Base-by-base conservation (phyloP, 371 early-diverging fungal species). In the Mortierella sp. region DNA sequence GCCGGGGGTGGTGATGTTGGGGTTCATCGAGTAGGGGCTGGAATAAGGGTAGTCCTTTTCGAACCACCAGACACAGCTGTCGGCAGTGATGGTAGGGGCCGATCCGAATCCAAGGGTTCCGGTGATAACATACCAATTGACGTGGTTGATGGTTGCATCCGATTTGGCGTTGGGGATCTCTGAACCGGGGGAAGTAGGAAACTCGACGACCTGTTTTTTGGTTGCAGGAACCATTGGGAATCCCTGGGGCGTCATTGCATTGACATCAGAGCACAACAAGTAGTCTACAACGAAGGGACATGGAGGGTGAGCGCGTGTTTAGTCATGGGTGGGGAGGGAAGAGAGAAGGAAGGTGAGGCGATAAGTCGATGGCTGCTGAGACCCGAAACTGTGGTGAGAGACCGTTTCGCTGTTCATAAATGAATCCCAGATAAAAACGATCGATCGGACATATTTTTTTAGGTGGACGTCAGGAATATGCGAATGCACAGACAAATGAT, bases 31-130 rank as follows among this genome's bases (percentile, higher is more conserved):
- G 61, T 86, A 88, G 29, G 88, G 89, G 29, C 67, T 71, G n/a
- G 77, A 86, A 64, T 65, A 85, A 4, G 89, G 89, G 68, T 90
- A 90, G 53, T 86, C 80, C 65, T 87, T 79, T 52, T 86, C 91
- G 74, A 89, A 89, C 86, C 88, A 87, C 76, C 76, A 86, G 39
- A 85, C 86, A 76, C 86, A 90, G 64, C 72, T 69, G 66, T 70
- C 73, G 14, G 66, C 70, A 31, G 80, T 66, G 69, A 86, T 67
- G 47, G 68, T 71, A 3, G 80, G 85, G 19, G 74, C 70, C 22
- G 74, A 14, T 16, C 77, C 83, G 72, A 78, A 86, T 64, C 76
- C 76, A 14, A 71, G 78, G 47, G 29, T 9, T 16, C 80, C 74
- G 4, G 74, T 64, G 70, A 88, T 48, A 24, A 82, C 69, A 41